A percentile compares a stretch with the other conserved stretches of the same genome.
These are phyloP conservation scores for Botrytis paeoniae DNA, from an alignment of 2,329 filamentous ascomycete genomes.

Conservation along the genomic window DNA sequence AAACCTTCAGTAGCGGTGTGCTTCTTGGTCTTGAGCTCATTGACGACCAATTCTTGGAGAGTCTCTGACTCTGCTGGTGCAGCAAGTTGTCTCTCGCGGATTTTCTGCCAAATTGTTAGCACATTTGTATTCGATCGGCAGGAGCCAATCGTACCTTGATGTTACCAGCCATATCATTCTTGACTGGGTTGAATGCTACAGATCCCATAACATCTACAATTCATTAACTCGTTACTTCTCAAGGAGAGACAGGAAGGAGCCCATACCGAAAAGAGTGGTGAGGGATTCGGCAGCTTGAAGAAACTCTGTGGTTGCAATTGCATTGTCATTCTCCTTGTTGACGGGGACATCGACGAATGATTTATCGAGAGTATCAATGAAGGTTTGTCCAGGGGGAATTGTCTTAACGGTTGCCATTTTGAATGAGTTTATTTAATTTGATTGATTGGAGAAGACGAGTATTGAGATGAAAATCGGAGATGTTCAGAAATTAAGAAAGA, in stretches of 20 bases:
- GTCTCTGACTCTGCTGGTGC: conserved; percentile 76
- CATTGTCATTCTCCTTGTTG: conserved; percentile 69
- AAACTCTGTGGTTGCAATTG: conserved; percentile 80
- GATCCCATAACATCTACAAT: conserved; percentile 58
- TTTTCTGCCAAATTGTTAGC: conserved; percentile 60
- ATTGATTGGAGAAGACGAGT: neutral
- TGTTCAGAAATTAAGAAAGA: neutral
- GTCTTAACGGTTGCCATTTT: conserved; percentile 32
- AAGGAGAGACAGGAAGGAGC: neutral
- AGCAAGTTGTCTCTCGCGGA: conserved; percentile 76
- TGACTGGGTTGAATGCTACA: conserved; percentile 84
- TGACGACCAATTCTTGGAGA: conserved; percentile 78
- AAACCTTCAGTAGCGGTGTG: conserved; percentile 86
- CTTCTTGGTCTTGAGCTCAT: conserved; percentile 87
- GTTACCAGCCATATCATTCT: conserved; percentile 87
- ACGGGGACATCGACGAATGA: conserved; percentile 83
- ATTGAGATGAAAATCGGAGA: neutral
- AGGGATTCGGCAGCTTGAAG: conserved; percentile 87
- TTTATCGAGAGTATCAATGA: conserved; percentile 79
- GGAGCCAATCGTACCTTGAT: conserved; percentile 65
- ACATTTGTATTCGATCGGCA: conserved; percentile 7
- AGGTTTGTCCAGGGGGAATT: conserved; percentile 52
- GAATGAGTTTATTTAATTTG: neutral
- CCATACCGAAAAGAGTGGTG: conserved; percentile 76
- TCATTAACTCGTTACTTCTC: neutral